phyloP scores from a whole-genome alignment of 352 stramenopile species.

The Pythium plurisporium region DNA sequence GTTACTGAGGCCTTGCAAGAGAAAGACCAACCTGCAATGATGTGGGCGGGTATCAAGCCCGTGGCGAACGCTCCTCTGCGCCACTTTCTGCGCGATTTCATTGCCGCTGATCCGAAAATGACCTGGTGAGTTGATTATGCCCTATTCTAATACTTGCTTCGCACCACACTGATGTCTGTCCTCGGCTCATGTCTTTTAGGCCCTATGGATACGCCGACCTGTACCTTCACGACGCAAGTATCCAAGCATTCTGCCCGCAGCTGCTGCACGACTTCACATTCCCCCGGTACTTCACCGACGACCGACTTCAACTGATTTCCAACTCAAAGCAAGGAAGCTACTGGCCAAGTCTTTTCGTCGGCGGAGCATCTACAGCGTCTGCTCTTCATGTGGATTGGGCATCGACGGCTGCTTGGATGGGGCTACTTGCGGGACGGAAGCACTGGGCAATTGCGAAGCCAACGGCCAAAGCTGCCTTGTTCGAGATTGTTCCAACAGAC shows the following conservation, averaged over 20 bases:
- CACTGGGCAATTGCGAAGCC: slow-evolving; percentile 34
- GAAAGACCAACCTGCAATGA: neutral
- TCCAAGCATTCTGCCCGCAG: slow-evolving; percentile 26
- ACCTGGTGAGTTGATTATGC: neutral
- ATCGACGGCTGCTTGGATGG: slow-evolving; percentile 33
- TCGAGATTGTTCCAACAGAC: slow-evolving; percentile 19
- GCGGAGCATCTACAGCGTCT: slow-evolving; percentile 23
- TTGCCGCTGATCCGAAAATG: neutral
- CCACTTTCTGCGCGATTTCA: slow-evolving; percentile 18
- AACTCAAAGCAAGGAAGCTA: slow-evolving; percentile 26
- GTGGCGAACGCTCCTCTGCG: slow-evolving; percentile 4
- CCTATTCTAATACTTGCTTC: no score
- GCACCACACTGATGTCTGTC: no score
- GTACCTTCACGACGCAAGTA: slow-evolving; percentile 35
- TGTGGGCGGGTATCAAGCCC: slow-evolving; percentile 20
- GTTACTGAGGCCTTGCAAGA: neutral
- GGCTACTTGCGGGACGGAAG: slow-evolving; percentile 27
- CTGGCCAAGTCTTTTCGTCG: slow-evolving; percentile 42
- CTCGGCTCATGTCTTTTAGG: no score
- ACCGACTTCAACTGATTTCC: slow-evolving; percentile 18
- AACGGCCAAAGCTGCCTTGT: slow-evolving; percentile 20
- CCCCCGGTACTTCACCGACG: slow-evolving; percentile 26
- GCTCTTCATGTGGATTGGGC: slow-evolving; percentile 34
- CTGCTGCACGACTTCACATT: slow-evolving; percentile 25
- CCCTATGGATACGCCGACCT: slow-evolving; percentile 20